These are phyloP conservation scores for Xylariaceae sp. DNA, from an alignment of 2,329 filamentous ascomycete genomes.

Conservation along the genomic window DNA sequence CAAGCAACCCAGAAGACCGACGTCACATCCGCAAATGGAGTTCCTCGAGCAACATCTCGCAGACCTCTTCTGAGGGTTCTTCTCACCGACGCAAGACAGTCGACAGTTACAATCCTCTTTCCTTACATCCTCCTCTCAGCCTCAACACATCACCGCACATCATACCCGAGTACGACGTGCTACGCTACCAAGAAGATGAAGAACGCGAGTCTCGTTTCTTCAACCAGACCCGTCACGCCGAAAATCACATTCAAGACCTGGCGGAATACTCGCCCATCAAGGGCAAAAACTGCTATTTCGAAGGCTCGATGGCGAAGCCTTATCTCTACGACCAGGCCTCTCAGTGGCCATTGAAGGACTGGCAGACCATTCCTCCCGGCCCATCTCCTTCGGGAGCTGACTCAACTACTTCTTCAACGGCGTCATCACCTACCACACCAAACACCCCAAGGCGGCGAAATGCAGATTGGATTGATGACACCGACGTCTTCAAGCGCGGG, in stretches of 20 bases:
- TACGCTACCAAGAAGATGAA: constrained; percentile 33
- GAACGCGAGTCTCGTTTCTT: constrained; percentile 38
- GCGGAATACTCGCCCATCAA: constrained; percentile 39
- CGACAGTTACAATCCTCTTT: constrained; percentile 39
- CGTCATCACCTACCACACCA: constrained; percentile 28
- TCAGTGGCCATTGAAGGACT: constrained; percentile 45
- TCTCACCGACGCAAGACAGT: constrained; percentile 23
- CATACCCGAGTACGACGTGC: constrained; percentile 37
- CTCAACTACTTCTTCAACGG: constrained; percentile 27
- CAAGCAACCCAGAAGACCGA: constrained; percentile 30
- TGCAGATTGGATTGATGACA: constrained; percentile 38
- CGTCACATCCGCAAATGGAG: constrained; percentile 38
- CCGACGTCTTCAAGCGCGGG: constrained; percentile 41
- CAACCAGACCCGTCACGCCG: constrained; percentile 31
- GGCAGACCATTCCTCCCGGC: constrained; percentile 41
- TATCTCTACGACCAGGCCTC: constrained; percentile 41
- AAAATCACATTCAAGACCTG: constrained; percentile 35
- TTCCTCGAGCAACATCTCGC: constrained; percentile 39
- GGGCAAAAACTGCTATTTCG: constrained; percentile 38
- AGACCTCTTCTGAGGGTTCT: constrained; percentile 34
- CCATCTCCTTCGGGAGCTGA: constrained; percentile 30
- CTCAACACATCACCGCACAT: constrained; percentile 42
- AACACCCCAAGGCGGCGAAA: constrained; percentile 34
- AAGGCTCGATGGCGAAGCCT: constrained; percentile 32
- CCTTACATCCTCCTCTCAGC: constrained; percentile 41